A percentile compares a stretch with the other conserved stretches of the same genome.
Evolutionary conservation across 345 rosid genomes (phyloP).

Genomic region (Populus alba): DNA sequence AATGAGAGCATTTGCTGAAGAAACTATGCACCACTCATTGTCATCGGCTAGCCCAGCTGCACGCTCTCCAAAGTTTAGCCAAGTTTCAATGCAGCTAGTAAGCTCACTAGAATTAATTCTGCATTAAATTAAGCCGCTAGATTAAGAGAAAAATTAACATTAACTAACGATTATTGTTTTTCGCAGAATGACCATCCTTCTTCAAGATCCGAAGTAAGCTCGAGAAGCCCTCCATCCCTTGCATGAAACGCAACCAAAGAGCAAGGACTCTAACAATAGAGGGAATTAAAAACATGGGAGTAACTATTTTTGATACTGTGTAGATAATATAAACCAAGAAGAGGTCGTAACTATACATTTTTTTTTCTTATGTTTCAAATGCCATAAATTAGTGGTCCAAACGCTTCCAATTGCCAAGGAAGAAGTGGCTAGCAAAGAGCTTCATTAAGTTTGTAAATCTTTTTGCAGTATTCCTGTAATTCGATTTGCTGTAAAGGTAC

Average conservation of each 20-base stretch:
- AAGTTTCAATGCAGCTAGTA: background rate
- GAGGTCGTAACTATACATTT: background rate
- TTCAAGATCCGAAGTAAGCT: conserved; percentile 3
- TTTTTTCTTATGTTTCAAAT: background rate
- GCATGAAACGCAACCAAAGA: background rate
- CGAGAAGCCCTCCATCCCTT: background rate
- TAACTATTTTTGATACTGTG: background rate
- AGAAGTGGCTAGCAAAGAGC: background rate
- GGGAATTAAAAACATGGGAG: background rate
- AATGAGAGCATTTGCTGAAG: conserved; percentile 61
- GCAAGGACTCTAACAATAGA: background rate
- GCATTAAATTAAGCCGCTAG: background rate
- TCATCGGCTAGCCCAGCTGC: background rate
- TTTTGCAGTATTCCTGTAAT: background rate
- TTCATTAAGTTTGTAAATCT: background rate
- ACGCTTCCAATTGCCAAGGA: background rate
- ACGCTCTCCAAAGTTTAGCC: background rate
- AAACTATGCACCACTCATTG: conserved; percentile 7
- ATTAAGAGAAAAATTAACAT: background rate
- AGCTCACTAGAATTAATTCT: background rate
- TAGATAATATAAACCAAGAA: background rate
- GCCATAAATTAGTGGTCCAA: background rate
- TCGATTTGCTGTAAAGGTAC: background rate
- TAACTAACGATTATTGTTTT: background rate
- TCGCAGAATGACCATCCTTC: background rate